Conservation (phyloP, 1,284 basidiomycete genomes). For the Fomitopsis palustris region DNA sequence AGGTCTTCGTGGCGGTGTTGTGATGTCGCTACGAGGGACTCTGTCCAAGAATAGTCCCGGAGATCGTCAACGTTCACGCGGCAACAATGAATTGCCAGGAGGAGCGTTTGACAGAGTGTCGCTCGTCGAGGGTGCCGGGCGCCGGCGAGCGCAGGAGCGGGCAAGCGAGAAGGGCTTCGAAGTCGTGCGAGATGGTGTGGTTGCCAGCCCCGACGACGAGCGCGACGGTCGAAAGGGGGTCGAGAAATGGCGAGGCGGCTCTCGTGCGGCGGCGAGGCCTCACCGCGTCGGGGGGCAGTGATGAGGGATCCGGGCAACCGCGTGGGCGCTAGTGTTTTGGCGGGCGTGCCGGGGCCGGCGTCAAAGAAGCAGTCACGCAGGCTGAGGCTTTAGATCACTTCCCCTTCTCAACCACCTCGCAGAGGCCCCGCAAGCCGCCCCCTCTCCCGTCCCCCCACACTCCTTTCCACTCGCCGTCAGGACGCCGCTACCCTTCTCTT, state of each 20-base stretch:
- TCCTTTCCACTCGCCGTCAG: constrained; percentile 3
- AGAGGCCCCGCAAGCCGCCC: neutral
- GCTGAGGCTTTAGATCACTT: neutral
- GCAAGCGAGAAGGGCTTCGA: neutral
- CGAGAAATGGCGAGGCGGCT: constrained; percentile 2
- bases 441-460: constrained; percentile 3
- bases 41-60: no score
- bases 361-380: constrained; percentile 3
- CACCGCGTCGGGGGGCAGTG: neutral
- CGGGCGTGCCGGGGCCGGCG: constrained; percentile 1
- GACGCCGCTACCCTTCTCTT: neutral
- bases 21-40: no score
- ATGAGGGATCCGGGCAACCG: neutral
- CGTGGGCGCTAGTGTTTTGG: constrained; percentile 1
- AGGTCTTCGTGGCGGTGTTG: no score
- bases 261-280: constrained; percentile 5
- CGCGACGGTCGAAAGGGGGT: neutral
- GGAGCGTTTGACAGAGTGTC: no score
- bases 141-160: neutral
- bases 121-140: neutral
- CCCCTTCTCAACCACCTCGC: constrained; percentile 7
- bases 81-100: no score
- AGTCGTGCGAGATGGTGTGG: neutral
- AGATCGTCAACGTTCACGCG: no score
- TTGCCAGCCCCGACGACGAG: neutral